phyloP scores from a whole-genome alignment of 371 early-diverging fungal species.

The Circinella minor region DNA sequence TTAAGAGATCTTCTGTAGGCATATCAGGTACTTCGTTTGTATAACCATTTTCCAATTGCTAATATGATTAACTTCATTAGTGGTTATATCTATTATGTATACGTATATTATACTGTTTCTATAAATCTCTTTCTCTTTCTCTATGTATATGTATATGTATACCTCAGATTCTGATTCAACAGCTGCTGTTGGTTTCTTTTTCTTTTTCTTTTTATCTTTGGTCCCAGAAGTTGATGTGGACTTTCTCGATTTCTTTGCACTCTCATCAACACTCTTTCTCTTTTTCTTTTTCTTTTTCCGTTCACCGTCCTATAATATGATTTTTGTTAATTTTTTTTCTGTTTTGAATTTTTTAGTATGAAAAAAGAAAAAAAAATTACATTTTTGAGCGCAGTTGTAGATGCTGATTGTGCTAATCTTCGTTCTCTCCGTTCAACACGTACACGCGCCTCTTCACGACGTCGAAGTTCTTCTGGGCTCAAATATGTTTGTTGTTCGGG shows the following conservation, averaged over 20 bases:
- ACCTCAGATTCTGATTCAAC: constrained; percentile 12
- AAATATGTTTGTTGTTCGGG: constrained; percentile 64
- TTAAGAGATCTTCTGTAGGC: constrained; percentile 24
- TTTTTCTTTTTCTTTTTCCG: constrained; percentile 32
- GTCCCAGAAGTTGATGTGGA: constrained; percentile 30
- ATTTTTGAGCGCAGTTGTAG: constrained; percentile 1
- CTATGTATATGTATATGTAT: background rate
- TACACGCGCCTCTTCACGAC: constrained; percentile 57
- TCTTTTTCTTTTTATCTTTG: constrained; percentile 22
- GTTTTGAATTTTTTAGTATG: background rate
- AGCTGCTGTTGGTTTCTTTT: constrained; percentile 29
- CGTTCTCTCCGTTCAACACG: constrained; percentile 45
- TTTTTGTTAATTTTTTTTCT: background rate
- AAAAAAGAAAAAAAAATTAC: constrained; percentile 5
- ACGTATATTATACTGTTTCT: too few species aligned
- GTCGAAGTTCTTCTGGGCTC: constrained; percentile 66
- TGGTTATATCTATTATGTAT: too few species aligned
- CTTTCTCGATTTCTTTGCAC: constrained; percentile 18
- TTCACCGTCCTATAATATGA: constrained; percentile 11
- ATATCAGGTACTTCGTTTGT: constrained; percentile 12
- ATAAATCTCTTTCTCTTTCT: too few species aligned
- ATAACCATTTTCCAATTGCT: constrained; percentile 6
- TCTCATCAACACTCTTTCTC: constrained; percentile 20
- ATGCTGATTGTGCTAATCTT: constrained; percentile 19
- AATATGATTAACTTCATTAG: background rate